Evolutionary conservation across 2,329 filamentous ascomycete genomes (phyloP).

Genomic region (Botrytis porri): DNA sequence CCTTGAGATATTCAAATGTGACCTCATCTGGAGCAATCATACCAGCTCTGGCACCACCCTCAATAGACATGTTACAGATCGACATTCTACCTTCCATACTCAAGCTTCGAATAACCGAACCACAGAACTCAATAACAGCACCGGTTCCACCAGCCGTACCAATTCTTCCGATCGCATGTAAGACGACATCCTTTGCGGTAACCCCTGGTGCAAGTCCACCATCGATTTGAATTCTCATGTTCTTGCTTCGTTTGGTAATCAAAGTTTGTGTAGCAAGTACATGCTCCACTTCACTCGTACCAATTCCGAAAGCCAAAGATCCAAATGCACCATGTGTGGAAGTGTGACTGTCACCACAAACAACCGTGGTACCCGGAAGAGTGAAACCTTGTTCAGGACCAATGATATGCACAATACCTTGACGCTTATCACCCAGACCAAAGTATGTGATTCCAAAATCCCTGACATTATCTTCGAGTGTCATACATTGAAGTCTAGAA

Average conservation of each 20-base stretch:
- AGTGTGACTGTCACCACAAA: constrained; percentile 97
- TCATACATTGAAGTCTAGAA: constrained; percentile 89
- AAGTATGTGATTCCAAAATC: constrained; percentile 97
- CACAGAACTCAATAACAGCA: constrained; percentile 95
- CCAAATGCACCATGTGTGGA: constrained; percentile 98
- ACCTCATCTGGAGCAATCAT: constrained; percentile 95
- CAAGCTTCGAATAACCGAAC: constrained; percentile 81
- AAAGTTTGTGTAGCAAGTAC: constrained; percentile 95
- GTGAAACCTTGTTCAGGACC: constrained; percentile 99
- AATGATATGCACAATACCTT: constrained; percentile 98
- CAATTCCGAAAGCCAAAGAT: constrained; percentile 91
- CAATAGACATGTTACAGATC: constrained; percentile 99
- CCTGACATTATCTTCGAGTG: constrained; percentile 95
- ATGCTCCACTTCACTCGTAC: constrained; percentile 97
- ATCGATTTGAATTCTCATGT: constrained; percentile 96
- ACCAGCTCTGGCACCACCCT: constrained; percentile 89
- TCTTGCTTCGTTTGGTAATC: constrained; percentile 93
- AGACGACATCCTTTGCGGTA: constrained; percentile 91
- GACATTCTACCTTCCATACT: constrained; percentile 99
- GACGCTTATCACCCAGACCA: constrained; percentile 90
- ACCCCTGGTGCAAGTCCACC: constrained; percentile 87
- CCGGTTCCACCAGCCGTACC: constrained; percentile 94
- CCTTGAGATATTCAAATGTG: constrained; percentile 94
- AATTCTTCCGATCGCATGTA: constrained; percentile 89
- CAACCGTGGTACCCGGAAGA: constrained; percentile 91